These are phyloP conservation scores for Agrocybe chaxingu DNA, from an alignment of 768 basidiomycete genomes.

Conservation along the genomic window DNA sequence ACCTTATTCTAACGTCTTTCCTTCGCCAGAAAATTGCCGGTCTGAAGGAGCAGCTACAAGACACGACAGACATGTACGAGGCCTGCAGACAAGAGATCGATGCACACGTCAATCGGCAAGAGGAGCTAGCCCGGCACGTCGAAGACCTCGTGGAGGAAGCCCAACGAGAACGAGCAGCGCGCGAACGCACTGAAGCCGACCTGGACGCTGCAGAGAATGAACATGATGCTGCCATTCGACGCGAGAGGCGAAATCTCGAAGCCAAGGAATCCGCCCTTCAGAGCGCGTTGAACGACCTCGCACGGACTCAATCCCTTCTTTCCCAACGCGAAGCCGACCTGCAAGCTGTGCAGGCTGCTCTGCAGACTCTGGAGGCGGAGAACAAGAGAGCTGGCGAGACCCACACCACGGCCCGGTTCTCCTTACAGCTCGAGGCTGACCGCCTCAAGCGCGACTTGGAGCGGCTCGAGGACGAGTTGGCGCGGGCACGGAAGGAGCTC, in stretches of 20 bases:
- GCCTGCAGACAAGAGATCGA: conserved; percentile 57
- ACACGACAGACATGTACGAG: conserved; percentile 65
- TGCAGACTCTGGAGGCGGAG: conserved; percentile 73
- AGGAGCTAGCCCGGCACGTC: conserved; percentile 72
- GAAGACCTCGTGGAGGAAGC: conserved; percentile 68
- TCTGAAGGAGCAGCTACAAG: conserved; percentile 64
- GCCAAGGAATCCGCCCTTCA: conserved; percentile 68
- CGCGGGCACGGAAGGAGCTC: conserved; percentile 66
- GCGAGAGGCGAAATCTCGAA: conserved; percentile 62
- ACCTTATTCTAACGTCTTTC: background rate
- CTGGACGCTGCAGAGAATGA: conserved; percentile 57
- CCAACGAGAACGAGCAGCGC: conserved; percentile 53
- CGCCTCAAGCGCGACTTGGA: conserved; percentile 81
- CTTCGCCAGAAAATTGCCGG: conserved; percentile 59
- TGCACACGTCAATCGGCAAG: conserved; percentile 68
- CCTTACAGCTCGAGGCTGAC: conserved; percentile 87
- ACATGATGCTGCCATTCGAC: conserved; percentile 58
- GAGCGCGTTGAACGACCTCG: conserved; percentile 58
- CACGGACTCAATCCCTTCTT: conserved; percentile 61
- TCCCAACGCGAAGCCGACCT: conserved; percentile 76
- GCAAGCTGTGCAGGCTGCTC: conserved; percentile 62
- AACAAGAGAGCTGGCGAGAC: conserved; percentile 80
- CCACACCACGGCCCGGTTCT: conserved; percentile 79
- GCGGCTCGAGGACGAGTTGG: conserved; percentile 74
- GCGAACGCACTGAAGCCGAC: conserved; percentile 51